Evolutionary conservation across 2,329 filamentous ascomycete genomes (phyloP).

Genomic region (Aureobasidium vineae): DNA sequence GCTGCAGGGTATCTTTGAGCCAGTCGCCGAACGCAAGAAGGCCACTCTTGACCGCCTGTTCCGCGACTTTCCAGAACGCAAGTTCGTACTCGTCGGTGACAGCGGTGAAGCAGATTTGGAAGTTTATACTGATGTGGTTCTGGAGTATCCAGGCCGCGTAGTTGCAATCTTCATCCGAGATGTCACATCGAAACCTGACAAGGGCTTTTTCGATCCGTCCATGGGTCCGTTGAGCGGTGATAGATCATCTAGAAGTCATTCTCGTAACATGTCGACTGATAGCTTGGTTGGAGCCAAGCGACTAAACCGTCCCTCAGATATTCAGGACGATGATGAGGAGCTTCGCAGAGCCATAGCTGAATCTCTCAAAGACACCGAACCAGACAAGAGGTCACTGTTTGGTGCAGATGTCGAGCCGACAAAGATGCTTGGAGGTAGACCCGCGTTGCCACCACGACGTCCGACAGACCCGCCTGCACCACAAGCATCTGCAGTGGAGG

Average conservation of each 20-base stretch:
- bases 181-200: slow-evolving; percentile 74
- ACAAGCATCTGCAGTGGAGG: slow-evolving; percentile 34
- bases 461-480: slow-evolving; percentile 34
- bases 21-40: slow-evolving; percentile 92
- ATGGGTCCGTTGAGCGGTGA: slow-evolving; percentile 41
- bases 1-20: slow-evolving; percentile 97
- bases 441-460: slow-evolving; percentile 41
- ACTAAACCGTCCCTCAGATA: slow-evolving; percentile 36
- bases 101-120: slow-evolving; percentile 96
- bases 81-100: slow-evolving; percentile 89
- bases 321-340: slow-evolving; percentile 49
- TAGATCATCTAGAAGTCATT: slow-evolving; percentile 28
- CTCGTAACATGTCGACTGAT: slow-evolving; percentile 36
- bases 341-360: slow-evolving; percentile 50
- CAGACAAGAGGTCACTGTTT: slow-evolving; percentile 18
- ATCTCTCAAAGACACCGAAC: slow-evolving; percentile 48
- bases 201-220: slow-evolving; percentile 75
- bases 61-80: slow-evolving; percentile 82
- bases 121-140: slow-evolving; percentile 90
- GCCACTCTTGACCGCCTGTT: slow-evolving; percentile 81
- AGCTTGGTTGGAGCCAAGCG: slow-evolving; percentile 36
- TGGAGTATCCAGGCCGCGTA: slow-evolving; percentile 78
- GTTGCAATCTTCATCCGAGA: slow-evolving; percentile 91
- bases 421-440: slow-evolving; percentile 29
- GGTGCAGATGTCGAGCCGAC: slow-evolving; percentile 26